phyloP scores from a whole-genome alignment of 2,329 filamentous ascomycete species.

The Fragosphaeria purpurea region DNA sequence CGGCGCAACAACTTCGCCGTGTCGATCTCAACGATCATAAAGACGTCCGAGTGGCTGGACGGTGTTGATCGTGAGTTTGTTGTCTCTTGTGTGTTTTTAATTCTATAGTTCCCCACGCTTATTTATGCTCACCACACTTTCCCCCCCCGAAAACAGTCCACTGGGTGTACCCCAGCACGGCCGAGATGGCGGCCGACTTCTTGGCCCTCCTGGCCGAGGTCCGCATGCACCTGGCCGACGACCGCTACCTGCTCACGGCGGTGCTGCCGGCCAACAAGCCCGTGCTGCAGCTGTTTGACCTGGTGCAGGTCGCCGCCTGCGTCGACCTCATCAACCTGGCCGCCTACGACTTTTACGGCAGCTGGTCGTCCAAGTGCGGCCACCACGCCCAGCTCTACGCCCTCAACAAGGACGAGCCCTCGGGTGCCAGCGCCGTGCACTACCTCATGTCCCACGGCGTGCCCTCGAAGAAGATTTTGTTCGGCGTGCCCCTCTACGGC shows the following conservation, averaged over 20 bases:
- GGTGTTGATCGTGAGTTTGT: slow-evolving; percentile 60
- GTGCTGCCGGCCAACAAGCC: slow-evolving; percentile 59
- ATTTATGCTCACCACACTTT: neutral
- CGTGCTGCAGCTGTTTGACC: slow-evolving; percentile 59
- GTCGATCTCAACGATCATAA: slow-evolving; percentile 56
- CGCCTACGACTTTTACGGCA: slow-evolving; percentile 69
- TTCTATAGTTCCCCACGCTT: neutral
- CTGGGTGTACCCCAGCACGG: slow-evolving; percentile 66
- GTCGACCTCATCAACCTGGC: slow-evolving; percentile 70
- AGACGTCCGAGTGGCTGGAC: slow-evolving; percentile 56
- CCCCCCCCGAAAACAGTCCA: slow-evolving; percentile 44
- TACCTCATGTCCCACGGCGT: slow-evolving; percentile 59
- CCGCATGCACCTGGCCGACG: slow-evolving; percentile 56
- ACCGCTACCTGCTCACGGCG: slow-evolving; percentile 59
- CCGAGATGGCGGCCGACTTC: slow-evolving; percentile 59
- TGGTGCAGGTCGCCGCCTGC: slow-evolving; percentile 50
- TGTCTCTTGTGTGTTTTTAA: neutral
- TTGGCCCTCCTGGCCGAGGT: slow-evolving; percentile 56
- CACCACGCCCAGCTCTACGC: slow-evolving; percentile 69
- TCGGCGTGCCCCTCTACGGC: slow-evolving; percentile 68
- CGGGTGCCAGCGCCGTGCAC: slow-evolving; percentile 55
- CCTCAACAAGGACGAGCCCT: slow-evolving; percentile 49
- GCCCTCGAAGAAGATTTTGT: slow-evolving; percentile 58
- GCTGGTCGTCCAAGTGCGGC: slow-evolving; percentile 57
- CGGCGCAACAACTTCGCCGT: slow-evolving; percentile 60